Evolutionary conservation across 148 eudicot species (phyloP).

Genomic region (Amaranthus hypochondriacus): DNA sequence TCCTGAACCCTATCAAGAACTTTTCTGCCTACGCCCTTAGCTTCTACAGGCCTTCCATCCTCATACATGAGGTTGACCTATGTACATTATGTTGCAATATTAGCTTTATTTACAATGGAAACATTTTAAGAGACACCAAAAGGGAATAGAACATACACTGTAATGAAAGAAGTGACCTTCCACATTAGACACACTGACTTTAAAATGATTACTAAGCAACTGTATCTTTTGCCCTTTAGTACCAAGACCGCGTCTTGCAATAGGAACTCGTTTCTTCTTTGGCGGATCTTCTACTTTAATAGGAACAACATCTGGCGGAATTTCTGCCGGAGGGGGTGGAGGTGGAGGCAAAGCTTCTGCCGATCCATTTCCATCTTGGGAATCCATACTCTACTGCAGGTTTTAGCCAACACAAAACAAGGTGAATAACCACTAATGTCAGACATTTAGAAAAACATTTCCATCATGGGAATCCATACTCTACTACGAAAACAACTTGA

Average conservation of each 20-base stretch:
- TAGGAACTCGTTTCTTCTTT: slow-evolving; percentile 57
- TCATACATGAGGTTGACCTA: slow-evolving; percentile 78
- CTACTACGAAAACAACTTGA: too few relatives aligned
- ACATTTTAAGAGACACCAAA: not conserved
- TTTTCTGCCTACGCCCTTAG: slow-evolving; percentile 55
- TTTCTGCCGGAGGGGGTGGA: slow-evolving; percentile 41
- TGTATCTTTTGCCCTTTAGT: slow-evolving; percentile 18
- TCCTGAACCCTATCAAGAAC: too few relatives aligned
- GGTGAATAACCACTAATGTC: not conserved
- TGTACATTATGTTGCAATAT: not conserved
- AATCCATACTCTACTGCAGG: slow-evolving; percentile 21
- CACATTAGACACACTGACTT: slow-evolving; percentile 60
- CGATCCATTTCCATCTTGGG: slow-evolving; percentile 28
- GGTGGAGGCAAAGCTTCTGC: slow-evolving; percentile 68
- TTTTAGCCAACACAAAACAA: not conserved
- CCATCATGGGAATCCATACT: too few relatives aligned
- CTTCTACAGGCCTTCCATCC: slow-evolving; percentile 86
- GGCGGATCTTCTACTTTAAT: slow-evolving; percentile 39
- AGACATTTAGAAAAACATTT: too few relatives aligned
- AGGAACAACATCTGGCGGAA: slow-evolving; percentile 59
- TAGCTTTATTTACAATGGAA: not conserved
- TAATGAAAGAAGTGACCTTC: slow-evolving; percentile 81
- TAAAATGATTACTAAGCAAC: slow-evolving; percentile 71
- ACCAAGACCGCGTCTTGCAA: slow-evolving; percentile 64
- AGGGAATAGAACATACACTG: slow-evolving; percentile 43